Evolutionary conservation across 306 rosid species (phyloP), one percentile per base, ranked within the genome.

Genomic region (Astragalus glycyphyllos): DNA sequence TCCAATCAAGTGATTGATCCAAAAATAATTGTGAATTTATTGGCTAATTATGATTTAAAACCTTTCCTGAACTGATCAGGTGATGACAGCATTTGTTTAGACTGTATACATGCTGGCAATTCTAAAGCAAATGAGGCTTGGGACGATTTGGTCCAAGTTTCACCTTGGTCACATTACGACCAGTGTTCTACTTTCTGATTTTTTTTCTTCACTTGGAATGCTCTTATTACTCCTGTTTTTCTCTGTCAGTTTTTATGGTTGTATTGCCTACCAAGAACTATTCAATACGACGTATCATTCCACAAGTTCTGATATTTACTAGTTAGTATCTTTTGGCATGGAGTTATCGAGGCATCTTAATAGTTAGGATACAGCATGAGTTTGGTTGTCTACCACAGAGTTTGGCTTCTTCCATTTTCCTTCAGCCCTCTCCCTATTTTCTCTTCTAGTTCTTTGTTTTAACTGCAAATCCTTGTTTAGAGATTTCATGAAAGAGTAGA

Each of bases 51-150:
- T 40, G 49, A 11, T 58, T 20, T 64, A 15, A 23, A 44, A 61
- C 9, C 51, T 64, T 59, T 55, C 9, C 4, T 35, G 73, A 48
- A 32, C 62, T 48, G 69, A 48, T 26, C 31, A 41, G 5, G 16
- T 45, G 45, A 47, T 45, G 54, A 15, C 20, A 29, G 12, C 26
- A 5, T 58, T 51, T 58, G 51, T 50, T 44, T 57, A 62, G 23
- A 20, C 23, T 20, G 10, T 38, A 50, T 29, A 51, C 42, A 35
- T 49, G 70, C 54, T 47, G 17, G 42, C 11, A 41, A 13, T 41
- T 15, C 65, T 15, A 55, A 38, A 47, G 67, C n/a, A 49, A 70
- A 44, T 8, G 59, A 68, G 68, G 68, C 34, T 51, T 76, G 13
- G 55, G 17, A 29, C 41, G 17, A 53, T 15, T 46, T 37, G 79